Conservation (phyloP, 768 basidiomycete genomes). For the Kondoa subrosea region DNA sequence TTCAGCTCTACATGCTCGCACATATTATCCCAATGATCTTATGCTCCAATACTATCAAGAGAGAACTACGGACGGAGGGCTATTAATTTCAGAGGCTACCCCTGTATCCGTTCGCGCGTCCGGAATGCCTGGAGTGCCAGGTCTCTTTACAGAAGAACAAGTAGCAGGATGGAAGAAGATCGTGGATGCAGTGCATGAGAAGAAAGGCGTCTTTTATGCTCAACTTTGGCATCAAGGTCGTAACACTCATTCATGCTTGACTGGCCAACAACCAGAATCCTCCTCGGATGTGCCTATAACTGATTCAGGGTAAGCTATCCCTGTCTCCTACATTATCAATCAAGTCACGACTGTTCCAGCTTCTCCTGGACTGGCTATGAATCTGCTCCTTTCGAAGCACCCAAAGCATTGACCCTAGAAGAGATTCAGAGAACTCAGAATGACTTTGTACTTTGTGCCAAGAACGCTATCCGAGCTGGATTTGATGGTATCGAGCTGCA, state of each 20-base stretch:
- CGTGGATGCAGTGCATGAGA: slow-evolving; percentile 39
- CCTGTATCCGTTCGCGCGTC: slow-evolving; percentile 27
- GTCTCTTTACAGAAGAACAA: slow-evolving; percentile 30
- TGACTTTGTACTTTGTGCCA: slow-evolving; percentile 42
- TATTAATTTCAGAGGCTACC: slow-evolving; percentile 30
- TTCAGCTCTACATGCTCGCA: neutral
- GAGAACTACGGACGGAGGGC: slow-evolving; percentile 30
- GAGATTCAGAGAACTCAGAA: slow-evolving; percentile 37
- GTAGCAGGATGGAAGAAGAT: slow-evolving; percentile 31
- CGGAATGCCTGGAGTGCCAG: slow-evolving; percentile 17
- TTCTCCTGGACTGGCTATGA: slow-evolving; percentile 10
- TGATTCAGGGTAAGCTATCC: neutral
- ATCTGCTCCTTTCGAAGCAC: slow-evolving; percentile 18
- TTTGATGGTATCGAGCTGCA: slow-evolving; percentile 50
- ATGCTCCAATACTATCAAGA: slow-evolving; percentile 17
- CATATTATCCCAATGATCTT: slow-evolving; percentile 19
- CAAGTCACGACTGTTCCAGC: neutral
- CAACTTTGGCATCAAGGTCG: slow-evolving; percentile 32
- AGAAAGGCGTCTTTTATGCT: slow-evolving; percentile 37
- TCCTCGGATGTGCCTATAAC: slow-evolving; percentile 17
- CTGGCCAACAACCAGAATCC: slow-evolving; percentile 10
- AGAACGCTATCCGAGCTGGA: slow-evolving; percentile 44
- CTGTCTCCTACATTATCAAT: neutral
- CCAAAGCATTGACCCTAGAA: slow-evolving; percentile 22
- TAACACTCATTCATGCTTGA: slow-evolving; percentile 16